Evolutionary conservation across 192 early-diverging fungal genomes (phyloP).

Genomic region (Coemansia sp.): DNA sequence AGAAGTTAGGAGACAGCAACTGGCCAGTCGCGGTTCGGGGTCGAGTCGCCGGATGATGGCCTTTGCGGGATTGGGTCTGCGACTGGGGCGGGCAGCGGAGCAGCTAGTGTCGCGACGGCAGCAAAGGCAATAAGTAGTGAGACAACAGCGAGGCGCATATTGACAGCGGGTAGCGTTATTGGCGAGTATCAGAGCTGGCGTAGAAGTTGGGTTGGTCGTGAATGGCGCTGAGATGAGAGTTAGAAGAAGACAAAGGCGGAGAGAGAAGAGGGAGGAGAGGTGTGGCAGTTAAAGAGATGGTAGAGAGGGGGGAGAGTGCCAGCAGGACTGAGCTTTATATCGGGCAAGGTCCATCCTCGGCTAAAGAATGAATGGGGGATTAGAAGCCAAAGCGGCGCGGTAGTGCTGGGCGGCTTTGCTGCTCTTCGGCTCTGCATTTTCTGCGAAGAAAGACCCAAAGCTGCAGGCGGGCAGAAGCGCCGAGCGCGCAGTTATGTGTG

Average conservation of each 20-base stretch:
- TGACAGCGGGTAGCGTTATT: neutral
- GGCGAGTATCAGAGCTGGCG: neutral
- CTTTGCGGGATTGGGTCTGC: conserved; percentile 9
- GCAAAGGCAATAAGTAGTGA: conserved; percentile 28
- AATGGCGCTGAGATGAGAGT: neutral
- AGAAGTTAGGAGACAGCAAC: conserved; percentile 32
- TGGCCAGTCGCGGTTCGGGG: conserved; percentile 54
- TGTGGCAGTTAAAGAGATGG: conserved; percentile 1
- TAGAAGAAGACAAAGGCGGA: conserved; percentile 11
- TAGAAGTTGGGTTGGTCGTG: conserved; percentile 12
- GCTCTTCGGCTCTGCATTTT: conserved; percentile 2
- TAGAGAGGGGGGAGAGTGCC: neutral
- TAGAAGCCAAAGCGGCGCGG: conserved; percentile 2
- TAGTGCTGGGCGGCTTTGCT: neutral
- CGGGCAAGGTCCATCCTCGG: conserved; percentile 5
- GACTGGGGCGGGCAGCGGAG: conserved; percentile 24
- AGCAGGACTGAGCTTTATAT: conserved; percentile 1
- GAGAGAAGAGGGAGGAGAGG: conserved; percentile 8
- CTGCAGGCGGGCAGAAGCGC: neutral
- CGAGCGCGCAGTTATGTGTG: conserved; percentile 18
- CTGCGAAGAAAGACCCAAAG: conserved; percentile 2
- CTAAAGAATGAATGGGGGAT: conserved; percentile 8
- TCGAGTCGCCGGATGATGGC: conserved; percentile 6
- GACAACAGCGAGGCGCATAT: conserved; percentile 30
- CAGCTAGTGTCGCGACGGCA: conserved; percentile 26